Conservation (phyloP, 78 protist species). For the Guillardia theta region DNA sequence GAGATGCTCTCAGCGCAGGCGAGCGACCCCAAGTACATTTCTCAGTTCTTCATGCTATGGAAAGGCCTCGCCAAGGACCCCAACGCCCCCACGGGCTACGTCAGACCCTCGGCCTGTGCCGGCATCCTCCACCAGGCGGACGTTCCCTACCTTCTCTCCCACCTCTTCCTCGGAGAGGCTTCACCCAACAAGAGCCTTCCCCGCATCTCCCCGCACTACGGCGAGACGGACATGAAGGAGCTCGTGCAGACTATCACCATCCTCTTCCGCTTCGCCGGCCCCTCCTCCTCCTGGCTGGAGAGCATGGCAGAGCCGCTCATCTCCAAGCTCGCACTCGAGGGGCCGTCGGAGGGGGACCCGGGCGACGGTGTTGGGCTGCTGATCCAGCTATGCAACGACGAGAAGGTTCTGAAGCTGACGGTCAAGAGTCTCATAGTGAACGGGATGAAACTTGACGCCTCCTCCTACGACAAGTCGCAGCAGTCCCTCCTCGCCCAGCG, state of each 20-base stretch:
- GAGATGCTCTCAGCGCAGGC: not conserved
- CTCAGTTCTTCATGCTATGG: not conserved
- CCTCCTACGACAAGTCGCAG: not conserved
- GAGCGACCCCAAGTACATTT: not conserved
- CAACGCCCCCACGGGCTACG: not conserved
- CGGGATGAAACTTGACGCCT: not conserved
- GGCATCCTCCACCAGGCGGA: not conserved
- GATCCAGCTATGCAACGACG: not conserved
- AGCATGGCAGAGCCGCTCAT: not conserved
- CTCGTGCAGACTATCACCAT: not conserved
- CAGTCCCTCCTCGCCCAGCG: not conserved
- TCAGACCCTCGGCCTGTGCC: not conserved
- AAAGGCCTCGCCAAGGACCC: not conserved
- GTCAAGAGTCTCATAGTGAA: not conserved
- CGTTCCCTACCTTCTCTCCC: not conserved
- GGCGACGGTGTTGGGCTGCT: constrained; percentile 37
- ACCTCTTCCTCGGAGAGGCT: not conserved
- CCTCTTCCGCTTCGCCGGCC: not conserved
- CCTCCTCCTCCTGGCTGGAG: not conserved
- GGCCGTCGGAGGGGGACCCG: not conserved
- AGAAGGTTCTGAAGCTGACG: not conserved
- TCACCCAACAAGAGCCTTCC: constrained; percentile 3
- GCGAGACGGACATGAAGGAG: not conserved
- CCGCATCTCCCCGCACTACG: not conserved
- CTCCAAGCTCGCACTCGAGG: not conserved